phyloP scores from a whole-genome alignment of 257 asterid species.

The Apocynum venetum region DNA sequence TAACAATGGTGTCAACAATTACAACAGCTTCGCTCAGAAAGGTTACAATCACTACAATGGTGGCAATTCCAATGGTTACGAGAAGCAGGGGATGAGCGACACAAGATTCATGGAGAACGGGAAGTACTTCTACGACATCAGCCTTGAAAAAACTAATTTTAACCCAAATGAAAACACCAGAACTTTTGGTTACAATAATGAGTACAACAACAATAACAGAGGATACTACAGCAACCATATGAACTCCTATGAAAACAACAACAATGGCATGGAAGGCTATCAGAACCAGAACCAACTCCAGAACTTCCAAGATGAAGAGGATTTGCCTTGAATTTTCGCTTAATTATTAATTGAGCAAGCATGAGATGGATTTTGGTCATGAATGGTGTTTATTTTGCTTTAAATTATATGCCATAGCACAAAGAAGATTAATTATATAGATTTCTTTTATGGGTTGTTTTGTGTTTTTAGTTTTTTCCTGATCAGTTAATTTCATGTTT shows the following conservation, averaged over 20 bases:
- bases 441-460: constrained; percentile 29
- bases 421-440: constrained; percentile 24
- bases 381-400: constrained; percentile 25
- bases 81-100: constrained; percentile 84
- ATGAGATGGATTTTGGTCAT: constrained; percentile 20
- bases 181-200: constrained; percentile 21
- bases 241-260: constrained; percentile 24
- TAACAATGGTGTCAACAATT: constrained; percentile 18
- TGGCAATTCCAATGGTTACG: constrained; percentile 26
- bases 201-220: constrained; percentile 19
- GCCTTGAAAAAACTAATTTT: constrained; percentile 35
- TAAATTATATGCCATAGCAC: constrained; percentile 33
- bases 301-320: constrained; percentile 35
- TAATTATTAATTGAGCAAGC: not conserved
- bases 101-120: constrained; percentile 69
- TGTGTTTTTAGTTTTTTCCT: not conserved
- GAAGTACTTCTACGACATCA: constrained; percentile 45
- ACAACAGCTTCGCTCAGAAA: constrained; percentile 22
- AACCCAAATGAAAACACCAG: constrained; percentile 41
- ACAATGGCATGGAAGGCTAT: not conserved
- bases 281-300: constrained; percentile 20
- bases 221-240: constrained; percentile 22
- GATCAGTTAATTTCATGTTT: constrained; percentile 5
- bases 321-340: constrained; percentile 38
- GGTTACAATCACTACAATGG: constrained; percentile 23